Evolutionary conservation across 73 alveolate species (phyloP).

Genomic region (Symbiodinium natans): DNA sequence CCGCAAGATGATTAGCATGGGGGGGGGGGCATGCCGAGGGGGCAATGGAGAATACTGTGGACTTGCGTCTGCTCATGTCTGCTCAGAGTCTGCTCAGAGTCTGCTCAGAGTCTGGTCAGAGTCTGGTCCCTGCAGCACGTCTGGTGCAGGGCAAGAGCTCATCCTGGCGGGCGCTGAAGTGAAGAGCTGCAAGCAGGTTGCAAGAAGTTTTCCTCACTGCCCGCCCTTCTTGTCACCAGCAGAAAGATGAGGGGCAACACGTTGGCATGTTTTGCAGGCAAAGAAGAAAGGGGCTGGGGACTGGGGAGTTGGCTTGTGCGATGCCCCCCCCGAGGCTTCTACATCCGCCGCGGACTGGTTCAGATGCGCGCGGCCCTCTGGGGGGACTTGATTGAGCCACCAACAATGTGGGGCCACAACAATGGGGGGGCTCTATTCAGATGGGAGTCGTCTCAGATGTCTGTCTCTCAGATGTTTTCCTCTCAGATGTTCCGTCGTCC

Average conservation of each 20-base stretch:
- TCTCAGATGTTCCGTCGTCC: too few species aligned
- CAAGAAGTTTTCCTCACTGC: background rate
- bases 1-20: background rate
- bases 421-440: too few species aligned
- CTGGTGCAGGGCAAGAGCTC: constrained; percentile 48
- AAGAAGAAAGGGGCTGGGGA: too few species aligned
- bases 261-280: background rate
- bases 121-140: too few species aligned
- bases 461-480: too few species aligned
- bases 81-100: too few species aligned
- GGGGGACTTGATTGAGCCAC: background rate
- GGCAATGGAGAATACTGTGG: too few species aligned
- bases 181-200: background rate
- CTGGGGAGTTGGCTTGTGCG: background rate
- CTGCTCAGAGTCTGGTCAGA: too few species aligned
- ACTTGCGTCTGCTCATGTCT: too few species aligned
- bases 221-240: background rate
- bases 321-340: background rate
- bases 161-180: constrained; percentile 37
- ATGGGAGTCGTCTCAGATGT: too few species aligned
- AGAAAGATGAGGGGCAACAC: background rate
- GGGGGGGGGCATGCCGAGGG: too few species aligned
- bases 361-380: constrained; percentile 4
- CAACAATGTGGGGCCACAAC: too few species aligned
- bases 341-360: constrained; percentile 56